phyloP scores from a whole-genome alignment of 75 land plant species.

The Pseudotsuga menziesii region DNA sequence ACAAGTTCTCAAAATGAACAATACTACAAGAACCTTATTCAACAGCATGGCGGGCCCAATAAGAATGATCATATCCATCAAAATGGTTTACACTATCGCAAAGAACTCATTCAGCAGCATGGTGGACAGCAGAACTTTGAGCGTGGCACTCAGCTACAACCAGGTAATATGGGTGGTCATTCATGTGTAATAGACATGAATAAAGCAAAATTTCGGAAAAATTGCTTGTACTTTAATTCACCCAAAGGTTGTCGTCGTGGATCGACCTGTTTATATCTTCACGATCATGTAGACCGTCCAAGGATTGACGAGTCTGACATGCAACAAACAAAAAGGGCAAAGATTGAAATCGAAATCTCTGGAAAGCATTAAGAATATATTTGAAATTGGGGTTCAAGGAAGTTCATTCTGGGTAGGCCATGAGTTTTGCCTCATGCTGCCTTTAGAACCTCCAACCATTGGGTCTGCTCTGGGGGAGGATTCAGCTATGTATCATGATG shows the following conservation, averaged over 20 bases:
- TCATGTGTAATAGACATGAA: neutral
- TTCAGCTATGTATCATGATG: no score
- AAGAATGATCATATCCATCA: constrained; percentile 1
- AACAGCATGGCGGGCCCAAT: neutral
- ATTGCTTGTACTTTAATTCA: constrained; percentile 69
- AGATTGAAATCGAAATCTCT: neutral
- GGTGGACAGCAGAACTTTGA: constrained; percentile 29
- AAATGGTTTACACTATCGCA: constrained; percentile 35
- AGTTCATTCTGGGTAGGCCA: neutral
- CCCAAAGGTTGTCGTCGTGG: constrained; percentile 80
- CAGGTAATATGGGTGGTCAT: constrained; percentile 7
- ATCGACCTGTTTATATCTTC: constrained; percentile 57
- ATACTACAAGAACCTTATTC: neutral
- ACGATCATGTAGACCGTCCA: constrained; percentile 27
- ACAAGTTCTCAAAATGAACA: constrained; percentile 4
- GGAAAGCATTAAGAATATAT: constrained; percentile 3
- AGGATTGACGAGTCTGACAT: neutral
- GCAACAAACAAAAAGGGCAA: neutral
- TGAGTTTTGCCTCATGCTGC: neutral
- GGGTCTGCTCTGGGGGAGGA: neutral
- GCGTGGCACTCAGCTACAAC: constrained; percentile 9
- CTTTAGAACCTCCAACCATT: neutral
- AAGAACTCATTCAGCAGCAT: constrained; percentile 73
- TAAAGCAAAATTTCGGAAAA: constrained; percentile 49
- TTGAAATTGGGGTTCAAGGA: neutral